phyloP scores from a whole-genome alignment of 352 stramenopile species.

The Bremia lactucae region DNA sequence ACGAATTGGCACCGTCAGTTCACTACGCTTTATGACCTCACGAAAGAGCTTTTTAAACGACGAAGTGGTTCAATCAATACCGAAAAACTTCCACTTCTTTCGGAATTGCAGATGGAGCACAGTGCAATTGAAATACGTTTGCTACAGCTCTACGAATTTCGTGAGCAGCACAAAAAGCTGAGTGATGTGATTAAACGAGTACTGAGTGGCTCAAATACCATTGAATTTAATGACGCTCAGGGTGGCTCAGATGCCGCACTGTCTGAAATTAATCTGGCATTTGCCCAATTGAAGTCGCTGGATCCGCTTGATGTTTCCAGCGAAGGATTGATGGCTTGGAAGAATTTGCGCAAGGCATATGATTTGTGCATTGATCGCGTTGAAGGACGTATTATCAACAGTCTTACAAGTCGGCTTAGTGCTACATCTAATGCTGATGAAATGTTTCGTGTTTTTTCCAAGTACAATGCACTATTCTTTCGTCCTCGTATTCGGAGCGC shows the following conservation, averaged over 20 bases:
- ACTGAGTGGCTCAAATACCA: slow-evolving; percentile 37
- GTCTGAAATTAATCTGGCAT: slow-evolving; percentile 84
- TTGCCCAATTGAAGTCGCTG: slow-evolving; percentile 65
- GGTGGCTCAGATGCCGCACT: slow-evolving; percentile 77
- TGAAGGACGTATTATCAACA: slow-evolving; percentile 87
- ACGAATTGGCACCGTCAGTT: slow-evolving; percentile 81
- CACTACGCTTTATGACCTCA: slow-evolving; percentile 73
- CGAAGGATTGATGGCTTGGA: slow-evolving; percentile 75
- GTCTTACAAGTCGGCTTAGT: slow-evolving; percentile 80
- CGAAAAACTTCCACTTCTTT: slow-evolving; percentile 68
- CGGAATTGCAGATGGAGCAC: slow-evolving; percentile 82
- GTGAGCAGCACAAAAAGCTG: slow-evolving; percentile 87
- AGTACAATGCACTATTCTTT: slow-evolving; percentile 97
- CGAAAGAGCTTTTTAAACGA: slow-evolving; percentile 79
- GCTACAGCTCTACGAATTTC: slow-evolving; percentile 83
- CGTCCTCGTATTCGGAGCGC: slow-evolving; percentile 89
- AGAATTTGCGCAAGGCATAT: slow-evolving; percentile 83
- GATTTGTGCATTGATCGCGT: slow-evolving; percentile 87
- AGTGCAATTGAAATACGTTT: slow-evolving; percentile 80
- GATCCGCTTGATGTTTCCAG: slow-evolving; percentile 82
- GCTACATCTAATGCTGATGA: slow-evolving; percentile 89
- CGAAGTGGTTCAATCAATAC: slow-evolving; percentile 69
- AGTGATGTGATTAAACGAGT: slow-evolving; percentile 81
- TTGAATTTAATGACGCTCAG: slow-evolving; percentile 25
- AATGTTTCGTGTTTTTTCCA: slow-evolving; percentile 95